phyloP scores from a whole-genome alignment of 2,329 filamentous ascomycete genomes.

The Furcasterigmium furcatum region DNA sequence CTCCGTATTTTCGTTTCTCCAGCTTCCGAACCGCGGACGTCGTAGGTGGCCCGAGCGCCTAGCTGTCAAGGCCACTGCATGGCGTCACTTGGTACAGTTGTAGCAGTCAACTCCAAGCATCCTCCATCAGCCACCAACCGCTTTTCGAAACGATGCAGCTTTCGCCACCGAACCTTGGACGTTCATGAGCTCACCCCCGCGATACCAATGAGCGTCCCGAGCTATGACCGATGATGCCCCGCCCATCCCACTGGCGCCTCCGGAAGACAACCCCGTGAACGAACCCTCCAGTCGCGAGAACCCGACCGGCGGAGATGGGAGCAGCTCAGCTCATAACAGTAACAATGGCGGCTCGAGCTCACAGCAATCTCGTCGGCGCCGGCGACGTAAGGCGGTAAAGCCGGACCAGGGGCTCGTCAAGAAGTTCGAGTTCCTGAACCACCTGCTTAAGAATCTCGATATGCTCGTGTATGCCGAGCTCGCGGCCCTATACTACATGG shows the following conservation, averaged over 20 bases:
- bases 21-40: not conserved
- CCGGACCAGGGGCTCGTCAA: conserved; percentile 43
- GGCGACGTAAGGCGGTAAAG: conserved; percentile 27
- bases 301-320: not conserved
- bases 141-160: not conserved
- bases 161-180: not conserved
- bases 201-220: conserved; percentile 23
- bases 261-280: conserved; percentile 16
- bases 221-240: conserved; percentile 52
- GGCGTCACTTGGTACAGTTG: conserved; percentile 1
- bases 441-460: conserved; percentile 60
- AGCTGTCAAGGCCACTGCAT: not conserved
- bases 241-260: conserved; percentile 34
- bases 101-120: no score
- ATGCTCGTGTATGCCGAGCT: conserved; percentile 62
- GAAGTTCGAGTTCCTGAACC: conserved; percentile 58
- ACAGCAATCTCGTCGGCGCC: conserved; percentile 20
- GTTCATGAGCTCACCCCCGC: not conserved
- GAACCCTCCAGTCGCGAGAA: conserved; percentile 10
- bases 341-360: not conserved
- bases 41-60: not conserved
- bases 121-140: no score
- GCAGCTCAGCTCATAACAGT: not conserved
- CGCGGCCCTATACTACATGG: conserved; percentile 66
- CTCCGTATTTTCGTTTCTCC: conserved; percentile 3